phyloP scores from a whole-genome alignment of 768 basidiomycete genomes.

The Dioszegia hungarica region DNA sequence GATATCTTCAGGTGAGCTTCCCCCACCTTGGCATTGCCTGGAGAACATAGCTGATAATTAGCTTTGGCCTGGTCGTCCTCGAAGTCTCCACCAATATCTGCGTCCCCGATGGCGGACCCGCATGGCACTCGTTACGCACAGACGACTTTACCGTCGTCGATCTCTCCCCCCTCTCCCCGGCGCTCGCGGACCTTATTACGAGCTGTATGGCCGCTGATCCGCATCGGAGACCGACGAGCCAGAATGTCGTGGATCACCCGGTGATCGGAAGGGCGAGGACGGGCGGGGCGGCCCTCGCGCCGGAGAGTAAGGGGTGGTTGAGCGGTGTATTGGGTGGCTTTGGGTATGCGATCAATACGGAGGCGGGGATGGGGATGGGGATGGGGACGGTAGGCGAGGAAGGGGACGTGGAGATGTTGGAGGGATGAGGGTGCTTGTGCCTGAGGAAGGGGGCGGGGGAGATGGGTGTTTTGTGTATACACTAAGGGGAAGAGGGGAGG shows the following conservation, averaged over 20 bases:
- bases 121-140: constrained; percentile 86
- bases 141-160: constrained; percentile 73
- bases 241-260: constrained; percentile 37
- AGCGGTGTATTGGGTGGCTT: constrained; percentile 34
- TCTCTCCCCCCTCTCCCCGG: constrained; percentile 44
- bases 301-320: constrained; percentile 41
- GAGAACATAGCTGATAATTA: constrained; percentile 49
- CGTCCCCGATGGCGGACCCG: constrained; percentile 88
- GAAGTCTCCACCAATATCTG: constrained; percentile 94
- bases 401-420: constrained; percentile 33
- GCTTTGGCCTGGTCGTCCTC: constrained; percentile 91
- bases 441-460: not conserved
- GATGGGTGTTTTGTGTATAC: not conserved
- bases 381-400: not conserved
- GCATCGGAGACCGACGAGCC: constrained; percentile 23
- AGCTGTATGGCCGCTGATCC: constrained; percentile 42
- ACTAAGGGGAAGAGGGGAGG: too few species aligned
- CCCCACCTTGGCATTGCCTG: not conserved
- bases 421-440: not conserved
- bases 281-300: constrained; percentile 41
- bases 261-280: constrained; percentile 34
- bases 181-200: constrained; percentile 44
- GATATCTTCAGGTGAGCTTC: constrained; percentile 87
- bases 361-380: constrained; percentile 1
- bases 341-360: not conserved